Evolutionary conservation across 371 early-diverging fungal genomes (phyloP), one percentile per base, ranked within the genome.

Genomic region (Apophysomyces elegans): DNA sequence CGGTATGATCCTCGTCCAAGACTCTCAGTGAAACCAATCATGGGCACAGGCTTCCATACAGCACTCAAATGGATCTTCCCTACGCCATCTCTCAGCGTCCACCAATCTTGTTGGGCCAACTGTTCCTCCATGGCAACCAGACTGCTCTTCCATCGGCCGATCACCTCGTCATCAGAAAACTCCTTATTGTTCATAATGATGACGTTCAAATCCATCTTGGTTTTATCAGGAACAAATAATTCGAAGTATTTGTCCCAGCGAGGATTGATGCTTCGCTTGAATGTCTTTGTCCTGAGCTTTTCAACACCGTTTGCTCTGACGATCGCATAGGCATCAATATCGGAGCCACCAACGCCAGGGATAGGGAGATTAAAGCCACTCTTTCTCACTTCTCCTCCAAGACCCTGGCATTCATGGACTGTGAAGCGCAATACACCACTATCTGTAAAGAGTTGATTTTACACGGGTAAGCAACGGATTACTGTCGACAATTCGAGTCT

Each of bases 11-110:
- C 73, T 37, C 76, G 79, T 56, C 77, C 76, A 47, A 79, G 46
- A 26, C 78, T 77, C 9, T 79, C 84, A 6, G 71, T 68, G 59
- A 76, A 78, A 1, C 78, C 80, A 21, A 77, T 78, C 85, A 86
- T 84, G 56, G 80, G 70, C 2, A 86, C 75, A 50, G 86, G 86
- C 67, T 87, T 87, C 88, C 88, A 87, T 35, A 78, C 64, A 58
- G 78, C 73, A 35, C 74, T 74, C 62, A 87, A 26, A 64, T 83
- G 83, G 38, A 87, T 80, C 62, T 80, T 77, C 50, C 88, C 84
- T 7, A 73, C 71, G 36, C 77, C 76, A 36, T 74, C 83, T 56
- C 81, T 71, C 4, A 87, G 64, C 3, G 64, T 63, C 62, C 73
- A 84, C 88, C 88, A 87, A 46, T 87, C 77, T 14, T 81, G 61